Evolutionary conservation across 352 stramenopile species (phyloP), one percentile per base, ranked within the genome.

Genomic region (Pythium sp.): DNA sequence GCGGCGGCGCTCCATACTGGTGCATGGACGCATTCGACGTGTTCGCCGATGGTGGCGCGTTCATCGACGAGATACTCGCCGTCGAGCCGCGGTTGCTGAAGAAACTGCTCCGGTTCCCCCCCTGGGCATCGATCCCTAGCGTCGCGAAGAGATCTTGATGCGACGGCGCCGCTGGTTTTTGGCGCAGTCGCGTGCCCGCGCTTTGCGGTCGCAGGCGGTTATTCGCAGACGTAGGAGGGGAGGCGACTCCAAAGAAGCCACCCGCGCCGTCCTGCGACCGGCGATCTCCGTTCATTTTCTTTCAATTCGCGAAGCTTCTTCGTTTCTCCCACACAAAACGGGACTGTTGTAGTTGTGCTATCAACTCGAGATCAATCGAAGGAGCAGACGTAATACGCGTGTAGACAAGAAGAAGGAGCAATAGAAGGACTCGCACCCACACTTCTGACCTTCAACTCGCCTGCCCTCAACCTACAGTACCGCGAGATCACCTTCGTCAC

Each of bases 91-190:
- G 67, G 51, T 65, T 71, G 62, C 46, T 68, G 22, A 76, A 76
- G 56, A 65, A 73, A 3, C 70, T 72, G 32, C 59, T 64, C 26
- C 70, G 55, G 28, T 46, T 65, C 84, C 62, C 73, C 62, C 66
- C 70, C 54, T 64, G 67, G 22, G 66, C 49, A 54, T 85, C 80
- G 38, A 88, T 64, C 14, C 78, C 79, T 56, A 90, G 71, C 58
- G 78, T 79, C 26, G 80, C 78, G 62, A 90, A 88, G 61, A 89
- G 82, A 75, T 89, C 73, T 62, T 81, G 71, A 32, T 76, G 70
- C 36, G 69, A 65, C n/a, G 70, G 71, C 43, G 64, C 55, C 56
- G 67, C 46, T 0, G 81, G 78, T 61, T 90, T 91, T 64, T 88
- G 84, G 12, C 84, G 79, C 69, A 94, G 63, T 18, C 72, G 81